Evolutionary conservation across 23 red algal species (phyloP).

Genomic region (Chondrus crispus): DNA sequence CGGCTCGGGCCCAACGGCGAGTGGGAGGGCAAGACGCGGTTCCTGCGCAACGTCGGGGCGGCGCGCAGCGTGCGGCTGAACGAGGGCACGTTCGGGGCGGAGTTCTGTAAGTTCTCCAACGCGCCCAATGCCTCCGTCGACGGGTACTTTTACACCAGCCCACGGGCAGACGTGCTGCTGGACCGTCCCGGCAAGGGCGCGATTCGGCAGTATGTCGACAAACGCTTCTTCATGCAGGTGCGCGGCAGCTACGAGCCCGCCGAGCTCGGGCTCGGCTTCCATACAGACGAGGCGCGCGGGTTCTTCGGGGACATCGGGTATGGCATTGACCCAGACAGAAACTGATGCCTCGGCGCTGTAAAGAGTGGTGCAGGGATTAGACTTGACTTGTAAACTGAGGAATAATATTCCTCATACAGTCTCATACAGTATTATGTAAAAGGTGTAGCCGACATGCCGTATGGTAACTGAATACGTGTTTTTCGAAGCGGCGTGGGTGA

Average conservation of each 20-base stretch:
- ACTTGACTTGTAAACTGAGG: too few relatives aligned
- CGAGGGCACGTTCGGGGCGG: not conserved
- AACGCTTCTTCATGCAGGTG: not conserved
- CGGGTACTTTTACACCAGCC: conserved; percentile 44
- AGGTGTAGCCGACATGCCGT: too few relatives aligned
- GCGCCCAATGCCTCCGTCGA: not conserved
- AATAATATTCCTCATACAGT: too few relatives aligned
- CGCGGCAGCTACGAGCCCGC: not conserved
- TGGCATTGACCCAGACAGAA: not conserved
- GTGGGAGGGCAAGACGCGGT: not conserved
- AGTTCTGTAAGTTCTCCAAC: not conserved
- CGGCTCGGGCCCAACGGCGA: not conserved
- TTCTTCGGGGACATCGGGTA: too few relatives aligned
- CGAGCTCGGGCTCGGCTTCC: not conserved
- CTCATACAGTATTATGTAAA: too few relatives aligned
- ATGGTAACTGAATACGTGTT: too few relatives aligned
- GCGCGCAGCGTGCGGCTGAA: not conserved
- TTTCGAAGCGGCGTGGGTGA: too few relatives aligned
- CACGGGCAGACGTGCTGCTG: not conserved
- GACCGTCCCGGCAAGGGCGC: not conserved
- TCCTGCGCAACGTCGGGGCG: not conserved
- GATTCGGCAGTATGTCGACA: conserved; percentile 28
- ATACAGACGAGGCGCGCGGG: too few relatives aligned
- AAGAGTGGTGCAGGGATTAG: too few relatives aligned
- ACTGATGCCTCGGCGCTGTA: too few relatives aligned